These are phyloP conservation scores for Botrytis deweyae DNA, from an alignment of 2,329 filamentous ascomycete genomes.

Conservation along the genomic window DNA sequence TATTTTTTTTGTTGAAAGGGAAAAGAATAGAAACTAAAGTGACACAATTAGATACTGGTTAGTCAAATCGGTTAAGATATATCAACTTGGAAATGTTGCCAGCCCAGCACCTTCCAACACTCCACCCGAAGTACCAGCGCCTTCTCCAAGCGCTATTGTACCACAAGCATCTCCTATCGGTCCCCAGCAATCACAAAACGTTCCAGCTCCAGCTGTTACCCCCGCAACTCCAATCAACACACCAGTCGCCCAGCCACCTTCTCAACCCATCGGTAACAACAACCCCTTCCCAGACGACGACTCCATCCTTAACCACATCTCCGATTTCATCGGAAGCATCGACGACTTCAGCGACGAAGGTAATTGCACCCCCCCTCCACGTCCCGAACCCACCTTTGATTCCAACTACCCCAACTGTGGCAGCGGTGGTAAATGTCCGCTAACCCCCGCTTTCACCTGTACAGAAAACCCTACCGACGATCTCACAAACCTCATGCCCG, in stretches of 20 bases:
- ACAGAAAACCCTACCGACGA: neutral
- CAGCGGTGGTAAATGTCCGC: neutral
- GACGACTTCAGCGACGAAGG: neutral
- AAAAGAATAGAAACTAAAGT: neutral
- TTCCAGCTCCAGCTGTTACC: neutral
- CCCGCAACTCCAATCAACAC: neutral
- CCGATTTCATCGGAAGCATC: neutral
- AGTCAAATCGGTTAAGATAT: neutral
- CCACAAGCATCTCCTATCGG: neutral
- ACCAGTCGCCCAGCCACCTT: neutral
- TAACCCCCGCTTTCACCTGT: neutral
- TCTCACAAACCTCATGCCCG: neutral
- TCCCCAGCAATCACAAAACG: neutral
- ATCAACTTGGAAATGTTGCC: constrained; percentile 1
- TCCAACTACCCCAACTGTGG: neutral
- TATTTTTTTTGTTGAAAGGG: neutral
- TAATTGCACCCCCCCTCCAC: constrained; percentile 2
- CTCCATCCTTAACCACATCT: neutral
- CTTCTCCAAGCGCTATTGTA: neutral
- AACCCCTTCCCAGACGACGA: neutral
- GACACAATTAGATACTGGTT: neutral
- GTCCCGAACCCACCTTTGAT: neutral
- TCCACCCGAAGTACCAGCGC: neutral
- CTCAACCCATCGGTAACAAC: neutral
- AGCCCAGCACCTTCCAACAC: neutral